phyloP scores from a whole-genome alignment of 2,329 filamentous ascomycete genomes.

The Penicillium sp. region DNA sequence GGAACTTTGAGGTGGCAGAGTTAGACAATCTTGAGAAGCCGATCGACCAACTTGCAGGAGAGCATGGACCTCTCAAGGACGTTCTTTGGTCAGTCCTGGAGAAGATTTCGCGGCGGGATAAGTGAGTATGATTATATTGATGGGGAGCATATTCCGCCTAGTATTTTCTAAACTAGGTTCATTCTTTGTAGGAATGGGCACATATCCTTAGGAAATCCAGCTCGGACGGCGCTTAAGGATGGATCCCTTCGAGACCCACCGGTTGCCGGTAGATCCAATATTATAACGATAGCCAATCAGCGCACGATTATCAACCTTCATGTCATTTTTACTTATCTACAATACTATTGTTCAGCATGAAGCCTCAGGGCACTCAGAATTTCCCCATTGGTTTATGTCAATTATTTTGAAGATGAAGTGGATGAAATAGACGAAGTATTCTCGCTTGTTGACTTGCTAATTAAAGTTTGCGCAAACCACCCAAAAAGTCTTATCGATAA shows the following conservation, averaged over 20 bases:
- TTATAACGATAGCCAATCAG: not conserved
- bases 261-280: not conserved
- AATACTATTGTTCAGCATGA: not conserved
- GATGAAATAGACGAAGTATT: not conserved
- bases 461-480: not conserved
- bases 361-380: accelerated
- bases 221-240: too few species aligned
- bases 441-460: not conserved
- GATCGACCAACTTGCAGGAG: slow-evolving; percentile 64
- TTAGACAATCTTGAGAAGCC: slow-evolving; percentile 35
- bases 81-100: slow-evolving; percentile 86
- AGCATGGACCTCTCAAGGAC: slow-evolving; percentile 81
- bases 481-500: slow-evolving; percentile 4
- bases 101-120: slow-evolving; percentile 68
- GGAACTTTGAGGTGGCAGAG: slow-evolving; percentile 80
- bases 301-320: not conserved
- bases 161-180: too few species aligned
- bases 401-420: not conserved
- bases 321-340: not conserved
- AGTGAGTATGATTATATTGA: too few species aligned
- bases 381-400: too few species aligned
- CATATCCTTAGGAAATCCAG: too few species aligned
- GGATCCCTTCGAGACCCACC: not conserved
- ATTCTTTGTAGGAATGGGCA: too few species aligned
- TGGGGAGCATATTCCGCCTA: too few species aligned